Evolutionary conservation across 495 filamentous ascomycete species (phyloP).

Genomic region (Tuber magnatum): DNA sequence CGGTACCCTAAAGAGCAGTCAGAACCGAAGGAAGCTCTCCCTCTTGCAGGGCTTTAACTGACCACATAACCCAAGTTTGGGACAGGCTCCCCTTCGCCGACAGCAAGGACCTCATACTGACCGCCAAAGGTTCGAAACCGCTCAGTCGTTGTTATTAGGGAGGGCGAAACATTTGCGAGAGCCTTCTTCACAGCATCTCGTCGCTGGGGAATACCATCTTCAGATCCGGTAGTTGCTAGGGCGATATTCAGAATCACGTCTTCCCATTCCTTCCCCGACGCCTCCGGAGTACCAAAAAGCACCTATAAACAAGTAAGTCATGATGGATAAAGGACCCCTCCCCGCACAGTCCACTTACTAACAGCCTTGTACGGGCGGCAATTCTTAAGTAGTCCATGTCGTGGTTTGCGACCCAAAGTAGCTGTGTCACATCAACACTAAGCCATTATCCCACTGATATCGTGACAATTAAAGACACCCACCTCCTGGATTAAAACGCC

Average conservation of each 20-base stretch:
- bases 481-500: constrained; percentile 1
- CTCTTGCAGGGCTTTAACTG: background rate
- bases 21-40: background rate
- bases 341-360: background rate
- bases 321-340: background rate
- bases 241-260: background rate
- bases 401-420: constrained; percentile 1
- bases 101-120: background rate
- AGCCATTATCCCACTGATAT: background rate
- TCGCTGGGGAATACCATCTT: background rate
- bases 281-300: background rate
- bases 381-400: background rate
- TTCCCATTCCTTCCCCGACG: background rate
- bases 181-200: background rate
- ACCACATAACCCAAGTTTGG: background rate
- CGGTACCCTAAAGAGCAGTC: background rate
- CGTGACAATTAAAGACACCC: background rate
- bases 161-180: background rate
- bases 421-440: background rate
- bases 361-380: background rate
- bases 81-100: background rate
- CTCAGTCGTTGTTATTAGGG: constrained; percentile 1
- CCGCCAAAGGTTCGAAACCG: background rate
- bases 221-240: background rate
- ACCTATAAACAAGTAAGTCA: background rate